A percentile compares a stretch with the other conserved stretches of the same genome.
These are phyloP conservation scores for Quercus suber DNA, from an alignment of 306 rosid genomes.

Conservation along the genomic window DNA sequence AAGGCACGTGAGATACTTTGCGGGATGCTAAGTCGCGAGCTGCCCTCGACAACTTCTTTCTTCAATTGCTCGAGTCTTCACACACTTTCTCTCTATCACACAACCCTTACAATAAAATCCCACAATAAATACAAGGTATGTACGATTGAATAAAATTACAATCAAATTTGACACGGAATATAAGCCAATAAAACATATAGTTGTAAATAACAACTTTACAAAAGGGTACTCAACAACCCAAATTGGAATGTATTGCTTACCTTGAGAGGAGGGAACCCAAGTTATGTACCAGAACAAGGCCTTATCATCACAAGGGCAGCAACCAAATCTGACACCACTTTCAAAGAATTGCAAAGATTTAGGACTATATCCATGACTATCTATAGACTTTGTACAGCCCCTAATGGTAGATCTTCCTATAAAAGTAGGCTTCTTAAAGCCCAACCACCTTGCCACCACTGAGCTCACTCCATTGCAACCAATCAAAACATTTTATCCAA, in stretches of 20 bases:
- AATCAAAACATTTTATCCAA: background rate
- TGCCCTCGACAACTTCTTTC: too few species aligned
- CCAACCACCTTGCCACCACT: conserved; percentile 19
- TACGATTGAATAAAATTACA: too few species aligned
- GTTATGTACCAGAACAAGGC: conserved; percentile 22
- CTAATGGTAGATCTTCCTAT: conserved; percentile 24
- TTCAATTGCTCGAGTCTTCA: too few species aligned
- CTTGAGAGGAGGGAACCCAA: conserved; percentile 20
- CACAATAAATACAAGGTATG: too few species aligned
- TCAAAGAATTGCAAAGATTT: conserved; percentile 20
- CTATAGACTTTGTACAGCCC: background rate
- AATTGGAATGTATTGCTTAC: background rate
- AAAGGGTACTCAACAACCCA: too few species aligned
- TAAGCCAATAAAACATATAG: too few species aligned
- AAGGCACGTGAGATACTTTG: too few species aligned
- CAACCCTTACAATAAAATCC: too few species aligned
- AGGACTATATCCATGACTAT: conserved; percentile 17
- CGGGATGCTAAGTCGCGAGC: too few species aligned
- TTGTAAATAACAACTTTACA: too few species aligned
- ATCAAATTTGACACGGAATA: too few species aligned
- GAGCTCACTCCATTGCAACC: conserved; percentile 30
- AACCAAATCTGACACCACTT: conserved; percentile 25
- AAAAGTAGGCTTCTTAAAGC: background rate
- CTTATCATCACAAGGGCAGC: conserved; percentile 21
- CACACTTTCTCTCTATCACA: too few species aligned